A percentile compares a stretch with the other conserved stretches of the same genome.
These are phyloP conservation scores for Niebla homalea DNA, from an alignment of 495 filamentous ascomycete species.

Conservation along the genomic window DNA sequence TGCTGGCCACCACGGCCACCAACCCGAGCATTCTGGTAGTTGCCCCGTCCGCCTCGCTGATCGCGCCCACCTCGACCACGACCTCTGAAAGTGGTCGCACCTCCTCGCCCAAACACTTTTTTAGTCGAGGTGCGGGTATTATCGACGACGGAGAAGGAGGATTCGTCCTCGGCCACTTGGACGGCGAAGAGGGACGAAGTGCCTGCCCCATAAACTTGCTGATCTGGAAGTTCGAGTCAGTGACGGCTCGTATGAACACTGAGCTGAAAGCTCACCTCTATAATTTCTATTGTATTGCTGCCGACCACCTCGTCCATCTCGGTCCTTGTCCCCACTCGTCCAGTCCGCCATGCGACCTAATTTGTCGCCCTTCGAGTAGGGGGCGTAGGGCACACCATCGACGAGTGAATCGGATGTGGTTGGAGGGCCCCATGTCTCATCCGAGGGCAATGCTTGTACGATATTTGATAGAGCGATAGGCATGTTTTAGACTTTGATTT, in stretches of 20 bases:
- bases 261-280: slow-evolving; percentile 48
- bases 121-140: slow-evolving; percentile 76
- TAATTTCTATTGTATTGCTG: slow-evolving; percentile 84
- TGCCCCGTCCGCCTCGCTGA: slow-evolving; percentile 40
- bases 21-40: slow-evolving; percentile 50
- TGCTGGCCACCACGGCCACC: slow-evolving; percentile 48
- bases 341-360: slow-evolving; percentile 98
- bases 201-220: slow-evolving; percentile 92
- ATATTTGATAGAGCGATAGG: slow-evolving; percentile 42
- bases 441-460: slow-evolving; percentile 45
- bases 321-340: slow-evolving; percentile 86
- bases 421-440: slow-evolving; percentile 76
- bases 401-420: slow-evolving; percentile 70
- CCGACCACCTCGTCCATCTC: slow-evolving; percentile 62
- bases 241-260: not conserved
- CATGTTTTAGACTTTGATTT: slow-evolving; percentile 1
- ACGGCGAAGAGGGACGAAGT: slow-evolving; percentile 76
- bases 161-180: slow-evolving; percentile 87
- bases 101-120: slow-evolving; percentile 75
- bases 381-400: slow-evolving; percentile 88
- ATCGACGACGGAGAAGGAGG: slow-evolving; percentile 94
- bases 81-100: slow-evolving; percentile 70
- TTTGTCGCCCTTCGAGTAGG: slow-evolving; percentile 97
- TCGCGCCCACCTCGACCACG: slow-evolving; percentile 57
- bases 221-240: slow-evolving; percentile 41